Conservation (phyloP, 257 asterid genomes). For the Salvia hispanica region DNA sequence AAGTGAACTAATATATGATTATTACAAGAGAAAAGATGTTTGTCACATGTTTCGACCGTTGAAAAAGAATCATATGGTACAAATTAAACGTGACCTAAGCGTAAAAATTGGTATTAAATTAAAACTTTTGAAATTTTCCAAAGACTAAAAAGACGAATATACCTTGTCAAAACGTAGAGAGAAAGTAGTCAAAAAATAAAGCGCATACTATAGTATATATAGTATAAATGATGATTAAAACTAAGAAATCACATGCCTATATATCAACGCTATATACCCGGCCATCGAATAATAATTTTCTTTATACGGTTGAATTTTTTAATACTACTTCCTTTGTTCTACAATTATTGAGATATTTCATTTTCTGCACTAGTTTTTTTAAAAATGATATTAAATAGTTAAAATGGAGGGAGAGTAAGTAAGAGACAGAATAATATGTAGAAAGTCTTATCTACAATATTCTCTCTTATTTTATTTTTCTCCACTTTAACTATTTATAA, state of each 20-base stretch:
- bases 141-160: background rate
- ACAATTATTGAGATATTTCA: too few relatives aligned
- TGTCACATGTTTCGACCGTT: background rate
- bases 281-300: background rate
- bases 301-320: too few relatives aligned
- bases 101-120: background rate
- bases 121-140: background rate
- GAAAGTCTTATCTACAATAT: too few relatives aligned
- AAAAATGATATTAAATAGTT: too few relatives aligned
- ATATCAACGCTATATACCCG: background rate
- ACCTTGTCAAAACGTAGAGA: background rate
- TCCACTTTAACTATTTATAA: too few relatives aligned
- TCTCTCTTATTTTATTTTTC: too few relatives aligned
- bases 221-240: background rate
- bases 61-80: slow-evolving; percentile 7
- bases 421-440: too few relatives aligned
- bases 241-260: slow-evolving; percentile 2
- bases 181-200: background rate
- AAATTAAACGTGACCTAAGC: background rate
- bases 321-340: too few relatives aligned
- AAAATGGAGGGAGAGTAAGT: too few relatives aligned
- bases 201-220: too few relatives aligned
- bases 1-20: background rate
- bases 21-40: background rate
- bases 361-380: too few relatives aligned